Percentiles rank a stretch among this genome's conserved stretches.
phyloP scores from a whole-genome alignment of 345 rosid genomes.

The Melastoma malabathricum region DNA sequence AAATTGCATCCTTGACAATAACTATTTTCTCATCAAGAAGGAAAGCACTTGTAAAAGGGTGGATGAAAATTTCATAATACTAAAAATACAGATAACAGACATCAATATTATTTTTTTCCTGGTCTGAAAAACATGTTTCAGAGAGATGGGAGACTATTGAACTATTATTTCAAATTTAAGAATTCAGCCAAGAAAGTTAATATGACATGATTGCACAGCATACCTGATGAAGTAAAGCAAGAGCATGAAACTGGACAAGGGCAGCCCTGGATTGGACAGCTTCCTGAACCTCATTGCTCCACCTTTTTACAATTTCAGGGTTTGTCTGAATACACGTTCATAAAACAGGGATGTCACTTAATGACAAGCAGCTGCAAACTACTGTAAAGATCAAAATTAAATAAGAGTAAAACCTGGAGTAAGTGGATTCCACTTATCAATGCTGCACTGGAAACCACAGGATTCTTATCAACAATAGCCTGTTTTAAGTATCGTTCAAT shows the following conservation, averaged over 20 bases:
- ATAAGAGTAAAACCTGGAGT: constrained; percentile 48
- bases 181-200: no score
- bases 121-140: no score
- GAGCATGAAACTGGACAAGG: constrained; percentile 95
- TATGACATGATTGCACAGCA: background rate
- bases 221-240: constrained; percentile 87
- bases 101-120: no score
- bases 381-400: background rate
- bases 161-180: no score
- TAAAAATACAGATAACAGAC: no score
- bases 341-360: background rate
- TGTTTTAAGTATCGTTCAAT: constrained; percentile 92
- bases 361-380: constrained; percentile 1
- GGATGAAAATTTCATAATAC: no score
- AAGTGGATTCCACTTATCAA: constrained; percentile 94
- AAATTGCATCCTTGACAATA: no score
- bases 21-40: no score
- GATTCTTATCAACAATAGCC: constrained; percentile 98
- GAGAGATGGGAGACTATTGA: no score
- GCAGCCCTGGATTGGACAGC: constrained; percentile 96
- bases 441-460: constrained; percentile 98
- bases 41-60: no score
- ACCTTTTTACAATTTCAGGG: constrained; percentile 90
- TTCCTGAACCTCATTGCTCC: constrained; percentile 99
- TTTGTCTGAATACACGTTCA: constrained; percentile 34